Evolutionary conservation across 768 basidiomycete species (phyloP), one percentile per base, ranked within the genome.

Genomic region (Ramaria sp.): DNA sequence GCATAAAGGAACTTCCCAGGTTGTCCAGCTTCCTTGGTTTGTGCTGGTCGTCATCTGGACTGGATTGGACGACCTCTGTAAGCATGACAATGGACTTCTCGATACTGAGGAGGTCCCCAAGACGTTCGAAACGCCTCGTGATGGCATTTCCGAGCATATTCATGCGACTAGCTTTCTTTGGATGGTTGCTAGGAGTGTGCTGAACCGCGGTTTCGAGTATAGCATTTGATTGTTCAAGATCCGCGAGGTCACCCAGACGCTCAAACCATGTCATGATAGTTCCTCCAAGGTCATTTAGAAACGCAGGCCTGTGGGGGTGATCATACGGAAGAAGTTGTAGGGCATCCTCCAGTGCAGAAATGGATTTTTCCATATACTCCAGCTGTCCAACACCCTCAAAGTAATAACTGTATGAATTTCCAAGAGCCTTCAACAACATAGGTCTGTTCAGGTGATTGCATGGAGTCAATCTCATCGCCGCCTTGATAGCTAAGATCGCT

Each of bases 231-330:
- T n/a, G 28, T 41, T 44, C 27, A n/a, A 59, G 37, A 27, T 54
- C 51, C 10, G 16, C 25, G 28, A 47, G 41, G 18, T 58, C 20
- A 5, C 39, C 49, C 9, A 30, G 28, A 32, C 37, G 58, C 30
- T 53, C 30, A 49, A 59, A 59, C 15, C 52, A 52, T 12, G 20
- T 9, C 32, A 20, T 13, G 13, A 42, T 37, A 36, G 50, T 27
- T 12, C 20, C 52, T 12, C 58, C 51, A 5, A 59, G 38, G 28
- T 51, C 52, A 41, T 45, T 59, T 7, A 59, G 41, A 25, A 36
- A 58, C 16, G 8, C 30, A 18, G 58, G 52, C 43, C 51, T 59
- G 58, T 58, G 50, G n/a, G 57, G 50, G 38, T 60, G 53, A 32
- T 38, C 52, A 37, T 56, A 37, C 5, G 52, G 48, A 45, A 48